Evolutionary conservation across 2,329 filamentous ascomycete genomes (phyloP).

Genomic region (Neofusicoccum parvum): DNA sequence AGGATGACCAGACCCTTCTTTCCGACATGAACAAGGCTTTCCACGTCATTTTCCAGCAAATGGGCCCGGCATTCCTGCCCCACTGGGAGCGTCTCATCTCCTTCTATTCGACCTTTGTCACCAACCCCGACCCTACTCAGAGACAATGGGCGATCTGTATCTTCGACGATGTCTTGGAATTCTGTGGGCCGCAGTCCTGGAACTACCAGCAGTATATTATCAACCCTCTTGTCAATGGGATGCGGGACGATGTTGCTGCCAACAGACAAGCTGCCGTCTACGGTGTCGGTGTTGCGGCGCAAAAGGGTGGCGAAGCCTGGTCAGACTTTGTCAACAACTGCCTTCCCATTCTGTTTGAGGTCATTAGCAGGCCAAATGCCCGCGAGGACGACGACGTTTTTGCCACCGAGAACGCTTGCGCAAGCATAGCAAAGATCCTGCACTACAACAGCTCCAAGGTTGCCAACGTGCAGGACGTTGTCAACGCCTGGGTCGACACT

Average conservation of each 20-base stretch:
- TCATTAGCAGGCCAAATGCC: constrained; percentile 77
- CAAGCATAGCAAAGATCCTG: constrained; percentile 94
- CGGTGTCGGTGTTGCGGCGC: constrained; percentile 91
- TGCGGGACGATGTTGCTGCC: constrained; percentile 81
- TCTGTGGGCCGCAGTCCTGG: constrained; percentile 87
- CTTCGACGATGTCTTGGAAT: constrained; percentile 96
- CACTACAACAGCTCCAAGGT: constrained; percentile 84
- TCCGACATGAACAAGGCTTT: constrained; percentile 99
- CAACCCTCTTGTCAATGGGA: constrained; percentile 81
- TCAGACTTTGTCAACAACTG: constrained; percentile 81
- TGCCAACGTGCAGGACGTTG: constrained; percentile 72
- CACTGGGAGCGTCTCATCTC: constrained; percentile 84
- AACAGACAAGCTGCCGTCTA: constrained; percentile 96
- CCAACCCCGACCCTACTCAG: constrained; percentile 81
- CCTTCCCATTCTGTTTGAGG: constrained; percentile 81
- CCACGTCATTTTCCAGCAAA: constrained; percentile 98
- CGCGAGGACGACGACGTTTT: constrained; percentile 92
- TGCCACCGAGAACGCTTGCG: constrained; percentile 95
- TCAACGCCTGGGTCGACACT: constrained; percentile 85
- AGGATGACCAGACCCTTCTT: constrained; percentile 93
- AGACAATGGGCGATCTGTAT: constrained; percentile 99
- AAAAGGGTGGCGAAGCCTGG: constrained; percentile 86
- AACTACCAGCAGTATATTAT: constrained; percentile 85
- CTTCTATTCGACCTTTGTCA: constrained; percentile 85
- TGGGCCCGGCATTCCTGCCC: constrained; percentile 79